A percentile compares a stretch with the other conserved stretches of the same genome.
These are phyloP conservation scores for Datisca glomerata DNA, from an alignment of 306 rosid genomes.

Conservation along the genomic window DNA sequence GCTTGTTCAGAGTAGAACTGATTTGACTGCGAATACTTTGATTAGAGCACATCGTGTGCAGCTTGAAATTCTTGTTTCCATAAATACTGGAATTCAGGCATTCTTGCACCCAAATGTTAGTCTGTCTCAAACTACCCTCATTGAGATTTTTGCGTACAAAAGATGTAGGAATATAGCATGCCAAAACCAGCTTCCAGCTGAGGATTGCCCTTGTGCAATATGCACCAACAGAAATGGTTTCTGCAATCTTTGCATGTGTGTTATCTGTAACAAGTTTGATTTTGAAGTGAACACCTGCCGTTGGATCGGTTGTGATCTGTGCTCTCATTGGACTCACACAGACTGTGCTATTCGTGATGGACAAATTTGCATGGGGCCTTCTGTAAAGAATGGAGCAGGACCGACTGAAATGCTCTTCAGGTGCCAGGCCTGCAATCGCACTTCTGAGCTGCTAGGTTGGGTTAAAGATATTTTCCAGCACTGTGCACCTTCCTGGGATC, in stretches of 20 bases:
- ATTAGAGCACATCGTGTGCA: constrained; percentile 81
- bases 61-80: constrained; percentile 90
- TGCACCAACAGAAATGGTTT: constrained; percentile 78
- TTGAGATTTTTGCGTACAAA: constrained; percentile 79
- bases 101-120: constrained; percentile 87
- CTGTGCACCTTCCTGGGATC: constrained; percentile 91
- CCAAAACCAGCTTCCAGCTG: constrained; percentile 89
- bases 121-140: constrained; percentile 71
- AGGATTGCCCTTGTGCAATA: constrained; percentile 85
- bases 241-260: constrained; percentile 99
- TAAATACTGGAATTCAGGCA: constrained; percentile 90
- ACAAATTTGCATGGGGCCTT: constrained; percentile 67
- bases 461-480: constrained; percentile 97
- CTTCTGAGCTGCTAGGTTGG: constrained; percentile 96
- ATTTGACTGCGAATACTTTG: constrained; percentile 81
- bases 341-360: constrained; percentile 97
- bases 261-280: constrained; percentile 91
- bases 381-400: constrained; percentile 58
- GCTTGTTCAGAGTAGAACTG: constrained; percentile 70
- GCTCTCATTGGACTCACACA: constrained; percentile 98
- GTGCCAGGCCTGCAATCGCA: constrained; percentile 88
- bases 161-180: constrained; percentile 94
- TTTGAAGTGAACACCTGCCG: constrained; percentile 98
- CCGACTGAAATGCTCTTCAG: constrained; percentile 88
- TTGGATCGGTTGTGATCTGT: constrained; percentile 94